phyloP scores from a whole-genome alignment of 2,329 filamentous ascomycete genomes.

The Fragosphaeria purpurea region DNA sequence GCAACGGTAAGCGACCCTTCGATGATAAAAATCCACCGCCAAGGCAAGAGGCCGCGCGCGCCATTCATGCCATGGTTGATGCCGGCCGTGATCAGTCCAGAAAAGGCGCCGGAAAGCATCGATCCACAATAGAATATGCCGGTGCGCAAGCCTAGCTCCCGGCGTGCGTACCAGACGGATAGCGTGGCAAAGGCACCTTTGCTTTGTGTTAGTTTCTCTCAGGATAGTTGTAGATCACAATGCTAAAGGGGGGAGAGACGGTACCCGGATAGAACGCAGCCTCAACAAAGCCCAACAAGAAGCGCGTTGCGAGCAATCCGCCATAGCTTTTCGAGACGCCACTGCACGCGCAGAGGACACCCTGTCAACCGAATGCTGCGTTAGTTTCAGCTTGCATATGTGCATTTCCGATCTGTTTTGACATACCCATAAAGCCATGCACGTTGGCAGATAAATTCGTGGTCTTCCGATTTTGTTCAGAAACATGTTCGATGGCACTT shows the following conservation, averaged over 20 bases:
- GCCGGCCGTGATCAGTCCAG: constrained; percentile 53
- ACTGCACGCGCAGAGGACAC: constrained; percentile 15
- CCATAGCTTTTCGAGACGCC: constrained; percentile 20
- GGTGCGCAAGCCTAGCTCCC: constrained; percentile 56
- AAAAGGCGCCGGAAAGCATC: constrained; percentile 62
- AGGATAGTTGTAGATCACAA: too few species aligned
- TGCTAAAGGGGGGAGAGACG: not conserved
- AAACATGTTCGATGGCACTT: constrained; percentile 18
- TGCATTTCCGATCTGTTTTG: not conserved
- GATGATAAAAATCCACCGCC: constrained; percentile 61
- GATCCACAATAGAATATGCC: constrained; percentile 59
- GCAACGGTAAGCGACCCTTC: constrained; percentile 56
- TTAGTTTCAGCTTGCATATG: too few species aligned
- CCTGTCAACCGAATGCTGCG: not conserved
- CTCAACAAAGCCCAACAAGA: constrained; percentile 26
- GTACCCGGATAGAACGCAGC: constrained; percentile 31
- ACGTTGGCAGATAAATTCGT: constrained; percentile 25
- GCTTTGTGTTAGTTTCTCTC: too few species aligned
- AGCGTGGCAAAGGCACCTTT: constrained; percentile 49
- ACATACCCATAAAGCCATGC: constrained; percentile 17
- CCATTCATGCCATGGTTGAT: constrained; percentile 56
- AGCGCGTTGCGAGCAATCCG: constrained; percentile 23
- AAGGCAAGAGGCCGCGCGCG: constrained; percentile 44
- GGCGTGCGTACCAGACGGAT: constrained; percentile 58
- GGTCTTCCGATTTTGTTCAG: constrained; percentile 19